A percentile compares a stretch with the other conserved stretches of the same genome.
phyloP scores from a whole-genome alignment of 495 filamentous ascomycete species.

The Halenospora varia region DNA sequence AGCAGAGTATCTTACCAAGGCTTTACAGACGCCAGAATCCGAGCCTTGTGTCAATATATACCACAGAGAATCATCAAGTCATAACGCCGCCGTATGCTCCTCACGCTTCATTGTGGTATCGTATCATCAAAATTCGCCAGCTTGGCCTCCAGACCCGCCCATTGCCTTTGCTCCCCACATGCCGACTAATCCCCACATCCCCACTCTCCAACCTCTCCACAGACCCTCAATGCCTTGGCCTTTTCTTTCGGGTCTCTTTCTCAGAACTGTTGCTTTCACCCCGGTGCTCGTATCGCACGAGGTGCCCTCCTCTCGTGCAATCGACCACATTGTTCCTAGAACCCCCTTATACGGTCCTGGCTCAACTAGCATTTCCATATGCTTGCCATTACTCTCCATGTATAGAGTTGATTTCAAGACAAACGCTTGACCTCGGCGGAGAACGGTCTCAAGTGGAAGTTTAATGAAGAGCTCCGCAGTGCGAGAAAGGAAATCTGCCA shows the following conservation, averaged over 20 bases:
- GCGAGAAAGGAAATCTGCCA: conserved; percentile 72
- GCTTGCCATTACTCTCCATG: conserved; percentile 20
- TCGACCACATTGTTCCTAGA: conserved; percentile 80
- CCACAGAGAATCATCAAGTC: neutral
- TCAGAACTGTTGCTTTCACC: conserved; percentile 31
- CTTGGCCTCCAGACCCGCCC: conserved; percentile 32
- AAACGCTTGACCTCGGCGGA: conserved; percentile 79
- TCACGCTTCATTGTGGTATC: neutral
- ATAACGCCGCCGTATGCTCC: neutral
- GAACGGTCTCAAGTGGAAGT: conserved; percentile 86
- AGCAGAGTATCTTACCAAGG: neutral
- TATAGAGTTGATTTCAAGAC: conserved; percentile 45
- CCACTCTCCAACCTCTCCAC: conserved; percentile 91
- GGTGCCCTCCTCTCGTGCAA: conserved; percentile 77
- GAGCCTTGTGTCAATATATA: neutral
- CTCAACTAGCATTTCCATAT: conserved; percentile 62
- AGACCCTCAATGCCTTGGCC: conserved; percentile 83
- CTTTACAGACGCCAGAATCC: neutral
- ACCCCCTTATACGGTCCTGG: conserved; percentile 75
- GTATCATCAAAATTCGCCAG: neutral
- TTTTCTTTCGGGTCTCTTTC: conserved; percentile 40
- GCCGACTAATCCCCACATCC: conserved; percentile 91
- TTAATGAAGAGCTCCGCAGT: conserved; percentile 77
- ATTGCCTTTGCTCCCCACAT: conserved; percentile 71
- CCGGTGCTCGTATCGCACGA: conserved; percentile 22